Conservation (phyloP, 441 rosid genomes). For the Sinapis alba region DNA sequence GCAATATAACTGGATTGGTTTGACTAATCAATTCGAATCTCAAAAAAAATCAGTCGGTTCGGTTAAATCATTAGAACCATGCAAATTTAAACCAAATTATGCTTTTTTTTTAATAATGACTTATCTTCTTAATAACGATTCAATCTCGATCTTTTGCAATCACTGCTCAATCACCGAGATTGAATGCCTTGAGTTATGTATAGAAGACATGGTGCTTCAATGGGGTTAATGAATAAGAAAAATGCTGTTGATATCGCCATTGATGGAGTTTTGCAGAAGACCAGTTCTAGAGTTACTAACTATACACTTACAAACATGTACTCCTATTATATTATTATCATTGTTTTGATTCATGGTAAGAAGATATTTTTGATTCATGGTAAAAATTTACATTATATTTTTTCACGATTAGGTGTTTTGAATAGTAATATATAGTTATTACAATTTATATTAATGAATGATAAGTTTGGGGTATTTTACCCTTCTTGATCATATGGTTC, state of each 20-base stretch:
- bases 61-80: neutral
- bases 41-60: neutral
- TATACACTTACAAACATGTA: too few relatives aligned
- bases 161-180: slow-evolving; percentile 4
- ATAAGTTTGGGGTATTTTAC: neutral
- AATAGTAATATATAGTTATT: neutral
- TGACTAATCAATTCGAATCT: neutral
- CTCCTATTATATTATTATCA: neutral
- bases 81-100: neutral
- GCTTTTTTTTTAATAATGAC: neutral
- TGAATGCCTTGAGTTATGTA: slow-evolving; percentile 75
- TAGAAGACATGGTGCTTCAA: slow-evolving; percentile 76
- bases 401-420: neutral
- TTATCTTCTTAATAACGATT: too few relatives aligned
- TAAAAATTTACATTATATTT: neutral
- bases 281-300: too few relatives aligned
- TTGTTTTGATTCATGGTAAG: neutral
- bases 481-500: neutral
- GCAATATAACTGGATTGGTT: neutral
- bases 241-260: slow-evolving; percentile 89
- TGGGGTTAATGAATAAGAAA: slow-evolving; percentile 55
- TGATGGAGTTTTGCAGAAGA: slow-evolving; percentile 66
- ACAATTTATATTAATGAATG: neutral
- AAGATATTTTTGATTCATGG: neutral
- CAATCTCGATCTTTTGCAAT: too few relatives aligned